These are phyloP conservation scores for Phytophthora hibernalis DNA, from an alignment of 352 stramenopile species.

Conservation along the genomic window DNA sequence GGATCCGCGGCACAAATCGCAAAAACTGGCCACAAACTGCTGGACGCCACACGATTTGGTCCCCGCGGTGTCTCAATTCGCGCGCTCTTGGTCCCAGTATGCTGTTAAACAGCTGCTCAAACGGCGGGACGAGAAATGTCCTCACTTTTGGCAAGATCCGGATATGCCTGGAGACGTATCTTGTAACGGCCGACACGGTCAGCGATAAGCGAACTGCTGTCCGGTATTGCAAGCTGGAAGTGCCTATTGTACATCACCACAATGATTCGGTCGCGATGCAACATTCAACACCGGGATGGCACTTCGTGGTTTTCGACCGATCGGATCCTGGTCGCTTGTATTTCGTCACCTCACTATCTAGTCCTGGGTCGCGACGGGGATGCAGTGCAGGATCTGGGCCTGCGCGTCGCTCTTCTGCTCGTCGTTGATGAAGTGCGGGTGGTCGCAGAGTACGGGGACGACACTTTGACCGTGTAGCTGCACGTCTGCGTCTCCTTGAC, in stretches of 20 bases:
- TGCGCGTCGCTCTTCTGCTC: conserved; percentile 61
- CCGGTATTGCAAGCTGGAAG: no score
- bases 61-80: background rate
- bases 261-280: conserved; percentile 5
- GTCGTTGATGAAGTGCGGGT: conserved; percentile 84
- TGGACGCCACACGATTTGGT: conserved; percentile 20
- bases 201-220: background rate
- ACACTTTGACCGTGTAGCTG: conserved; percentile 83
- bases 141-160: background rate
- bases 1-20: conserved; percentile 25
- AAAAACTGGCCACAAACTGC: background rate
- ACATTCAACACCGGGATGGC: conserved; percentile 21
- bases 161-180: conserved; percentile 5
- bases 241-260: background rate
- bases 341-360: background rate
- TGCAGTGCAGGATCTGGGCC: conserved; percentile 74
- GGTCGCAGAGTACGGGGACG: conserved; percentile 73
- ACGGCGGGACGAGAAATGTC: conserved; percentile 1
- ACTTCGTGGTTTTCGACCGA: conserved; percentile 23
- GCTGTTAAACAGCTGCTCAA: background rate
- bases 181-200: background rate
- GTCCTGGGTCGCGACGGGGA: conserved; percentile 40
- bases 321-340: background rate
- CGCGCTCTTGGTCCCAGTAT: conserved; percentile 1
- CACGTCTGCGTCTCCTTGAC: conserved; percentile 89